phyloP scores from a whole-genome alignment of 306 rosid genomes.

The Malus asiatica region DNA sequence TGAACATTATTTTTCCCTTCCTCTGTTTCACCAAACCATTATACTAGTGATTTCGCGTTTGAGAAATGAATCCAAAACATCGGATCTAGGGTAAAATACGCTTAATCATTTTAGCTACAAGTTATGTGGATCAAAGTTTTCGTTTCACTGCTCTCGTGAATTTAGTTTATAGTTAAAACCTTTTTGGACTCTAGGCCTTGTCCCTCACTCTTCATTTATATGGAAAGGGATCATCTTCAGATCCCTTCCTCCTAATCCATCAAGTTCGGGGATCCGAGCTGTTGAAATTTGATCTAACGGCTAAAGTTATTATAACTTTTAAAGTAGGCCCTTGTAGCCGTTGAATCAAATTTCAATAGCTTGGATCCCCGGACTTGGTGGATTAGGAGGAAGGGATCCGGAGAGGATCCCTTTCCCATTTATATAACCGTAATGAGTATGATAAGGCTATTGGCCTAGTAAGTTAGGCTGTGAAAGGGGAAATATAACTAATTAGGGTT shows the following conservation, averaged over 20 bases:
- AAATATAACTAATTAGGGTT: not conserved
- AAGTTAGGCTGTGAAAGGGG: not conserved
- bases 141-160: not conserved
- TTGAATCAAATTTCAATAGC: no score
- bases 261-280: no score
- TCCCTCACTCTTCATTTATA: not conserved
- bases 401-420: not conserved
- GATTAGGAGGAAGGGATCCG: no score
- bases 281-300: no score
- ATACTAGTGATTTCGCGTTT: no score
- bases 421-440: not conserved
- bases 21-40: slow-evolving; percentile 46
- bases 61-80: no score
- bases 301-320: no score
- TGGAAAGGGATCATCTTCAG: no score
- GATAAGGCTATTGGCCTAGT: not conserved
- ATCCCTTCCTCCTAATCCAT: no score
- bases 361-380: no score
- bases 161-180: not conserved
- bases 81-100: not conserved
- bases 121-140: not conserved
- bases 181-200: not conserved
- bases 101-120: no score
- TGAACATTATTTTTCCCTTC: slow-evolving; percentile 48
- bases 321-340: no score